Evolutionary conservation across 768 basidiomycete genomes (phyloP), one percentile per base, ranked within the genome.

Genomic region (Krasilnikovozyma curviuscula): DNA sequence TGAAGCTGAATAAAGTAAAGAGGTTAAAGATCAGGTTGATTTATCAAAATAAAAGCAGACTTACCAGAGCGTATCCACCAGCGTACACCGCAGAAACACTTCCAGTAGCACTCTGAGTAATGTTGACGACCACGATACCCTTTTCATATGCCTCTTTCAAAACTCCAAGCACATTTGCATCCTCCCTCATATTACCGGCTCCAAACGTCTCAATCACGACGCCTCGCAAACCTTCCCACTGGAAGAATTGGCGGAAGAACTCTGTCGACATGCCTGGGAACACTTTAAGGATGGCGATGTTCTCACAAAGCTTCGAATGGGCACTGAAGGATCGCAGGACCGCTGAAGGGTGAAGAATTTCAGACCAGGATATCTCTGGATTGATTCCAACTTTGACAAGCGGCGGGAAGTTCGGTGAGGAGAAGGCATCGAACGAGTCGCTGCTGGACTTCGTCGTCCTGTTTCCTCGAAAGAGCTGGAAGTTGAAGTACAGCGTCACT

Each of bases 181-280:
- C 73, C 56, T 84, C 79, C 0, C 89, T 86, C 9, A 85, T 83
- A 63, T 95, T 95, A 0, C 89, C 89, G 1, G 85, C 78, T 7
- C 89, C 89, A 62, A 83, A 95, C 2, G 82, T 84, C 61, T 91
- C 83, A 1, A 95, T 69, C 9, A 95, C 79, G 2, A 88, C 78
- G 3, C 86, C 88, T 27, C 71, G 73, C 7, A 57, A 45, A 81
- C 78, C 16, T n/a, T n/a, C n/a, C n/a, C n/a, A n/a, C n/a, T n/a
- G n/a, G 21, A 52, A 40, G 40, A 52, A 52, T 3, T 44, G 33
- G 7, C 39, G 44, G 40, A 52, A 45, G 39, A 52, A 52, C 69
- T 76, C 40, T 14, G 50, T 27, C 13, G 52, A 34, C 28, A 54
- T 41, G 21, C 57, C 47, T 19, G 55, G 65, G 54, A 56, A 56